A percentile compares a stretch with the other conserved stretches of the same genome.
phyloP scores from a whole-genome alignment of 345 rosid genomes.

The Angophora floribunda region DNA sequence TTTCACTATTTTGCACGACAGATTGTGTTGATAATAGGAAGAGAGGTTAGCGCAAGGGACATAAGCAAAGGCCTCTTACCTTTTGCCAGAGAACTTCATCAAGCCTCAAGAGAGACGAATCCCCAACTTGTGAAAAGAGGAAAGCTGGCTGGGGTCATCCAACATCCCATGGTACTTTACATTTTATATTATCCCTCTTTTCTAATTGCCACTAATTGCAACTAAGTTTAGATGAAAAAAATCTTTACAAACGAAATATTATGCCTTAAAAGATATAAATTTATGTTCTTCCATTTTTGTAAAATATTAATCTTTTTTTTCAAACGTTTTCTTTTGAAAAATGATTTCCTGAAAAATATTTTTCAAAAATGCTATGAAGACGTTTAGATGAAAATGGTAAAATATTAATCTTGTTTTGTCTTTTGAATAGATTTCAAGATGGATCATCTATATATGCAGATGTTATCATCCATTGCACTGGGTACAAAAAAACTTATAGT shows the following conservation, averaged over 20 bases:
- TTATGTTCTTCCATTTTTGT: no score
- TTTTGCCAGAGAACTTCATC: not conserved
- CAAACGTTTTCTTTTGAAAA: no score
- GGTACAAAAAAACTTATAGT: not conserved
- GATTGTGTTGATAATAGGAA: not conserved
- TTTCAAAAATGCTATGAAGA: no score
- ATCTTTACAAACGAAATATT: not conserved
- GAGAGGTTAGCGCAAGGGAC: not conserved
- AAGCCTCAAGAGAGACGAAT: not conserved
- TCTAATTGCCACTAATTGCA: not conserved
- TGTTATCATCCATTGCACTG: not conserved
- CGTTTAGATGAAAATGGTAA: no score
- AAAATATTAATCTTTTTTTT: no score
- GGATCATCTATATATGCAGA: not conserved
- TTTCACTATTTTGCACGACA: not conserved
- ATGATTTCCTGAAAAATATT: no score
- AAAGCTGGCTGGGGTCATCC: not conserved
- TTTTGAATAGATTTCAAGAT: not conserved
- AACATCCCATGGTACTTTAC: not conserved
- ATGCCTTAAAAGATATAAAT: no score
- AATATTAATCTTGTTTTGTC: not conserved
- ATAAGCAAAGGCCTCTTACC: not conserved
- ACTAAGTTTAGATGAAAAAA: not conserved
- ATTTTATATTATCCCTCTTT: not conserved
- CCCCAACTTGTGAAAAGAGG: not conserved